Evolutionary conservation across 768 basidiomycete species (phyloP).

Genomic region (Xerocomus potaroensis): DNA sequence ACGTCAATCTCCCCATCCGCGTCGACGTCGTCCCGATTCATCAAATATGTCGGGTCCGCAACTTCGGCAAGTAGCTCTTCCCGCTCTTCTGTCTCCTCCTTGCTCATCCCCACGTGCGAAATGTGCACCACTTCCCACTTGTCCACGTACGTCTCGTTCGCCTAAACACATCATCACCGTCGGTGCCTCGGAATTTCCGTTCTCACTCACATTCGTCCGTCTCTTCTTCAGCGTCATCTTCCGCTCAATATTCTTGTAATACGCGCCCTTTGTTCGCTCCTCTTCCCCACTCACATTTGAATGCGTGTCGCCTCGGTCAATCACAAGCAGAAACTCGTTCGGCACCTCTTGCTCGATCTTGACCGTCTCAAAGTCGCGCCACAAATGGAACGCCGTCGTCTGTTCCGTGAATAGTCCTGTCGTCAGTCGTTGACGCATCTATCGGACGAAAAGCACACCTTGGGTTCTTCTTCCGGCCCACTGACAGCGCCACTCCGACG

Average conservation of each 20-base stretch:
- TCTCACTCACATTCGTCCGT: conserved; percentile 61
- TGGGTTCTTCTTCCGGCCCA: conserved; percentile 49
- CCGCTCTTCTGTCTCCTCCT: conserved; percentile 75
- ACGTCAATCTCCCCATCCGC: conserved; percentile 55
- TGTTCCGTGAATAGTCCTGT: too few relatives aligned
- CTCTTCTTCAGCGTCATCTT: conserved; percentile 87
- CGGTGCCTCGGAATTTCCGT: background rate
- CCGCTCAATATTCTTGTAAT: conserved; percentile 85
- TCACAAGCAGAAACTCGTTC: conserved; percentile 75
- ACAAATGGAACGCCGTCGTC: conserved; percentile 70
- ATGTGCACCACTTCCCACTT: conserved; percentile 82
- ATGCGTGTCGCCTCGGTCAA: conserved; percentile 54
- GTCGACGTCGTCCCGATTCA: conserved; percentile 44
- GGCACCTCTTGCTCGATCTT: conserved; percentile 84
- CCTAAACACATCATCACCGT: conserved; percentile 34
- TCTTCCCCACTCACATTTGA: conserved; percentile 35
- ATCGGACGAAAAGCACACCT: conserved; percentile 39
- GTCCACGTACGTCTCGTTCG: conserved; percentile 67
- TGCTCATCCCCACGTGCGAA: conserved; percentile 63
- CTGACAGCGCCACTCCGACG: conserved; percentile 42
- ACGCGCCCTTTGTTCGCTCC: conserved; percentile 61
- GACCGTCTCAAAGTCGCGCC: conserved; percentile 84
- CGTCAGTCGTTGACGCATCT: too few relatives aligned
- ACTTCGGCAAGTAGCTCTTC: conserved; percentile 77
- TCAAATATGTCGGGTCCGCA: conserved; percentile 58